These are phyloP conservation scores for Colletotrichum plurivorum DNA, from an alignment of 2,329 filamentous ascomycete species.

Conservation along the genomic window DNA sequence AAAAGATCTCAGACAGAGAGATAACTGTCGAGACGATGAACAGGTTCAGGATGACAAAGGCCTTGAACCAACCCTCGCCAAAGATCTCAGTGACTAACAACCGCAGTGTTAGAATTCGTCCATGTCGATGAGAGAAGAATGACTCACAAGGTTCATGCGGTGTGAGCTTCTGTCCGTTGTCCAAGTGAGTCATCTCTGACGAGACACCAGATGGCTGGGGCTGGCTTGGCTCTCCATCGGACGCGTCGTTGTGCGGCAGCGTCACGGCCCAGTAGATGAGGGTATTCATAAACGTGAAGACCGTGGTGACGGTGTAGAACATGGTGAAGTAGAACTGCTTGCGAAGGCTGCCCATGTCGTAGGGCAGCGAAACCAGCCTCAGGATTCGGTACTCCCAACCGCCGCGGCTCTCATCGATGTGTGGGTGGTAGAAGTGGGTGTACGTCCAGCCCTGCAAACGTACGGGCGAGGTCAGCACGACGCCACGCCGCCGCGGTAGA, in stretches of 20 bases:
- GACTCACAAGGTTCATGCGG: slow-evolving; percentile 39
- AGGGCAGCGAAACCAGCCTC: slow-evolving; percentile 60
- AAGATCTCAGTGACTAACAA: slow-evolving; percentile 62
- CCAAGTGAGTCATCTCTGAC: slow-evolving; percentile 44
- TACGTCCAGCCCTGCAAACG: slow-evolving; percentile 63
- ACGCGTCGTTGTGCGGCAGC: slow-evolving; percentile 47
- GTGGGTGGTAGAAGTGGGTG: slow-evolving; percentile 65
- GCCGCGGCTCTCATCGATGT: slow-evolving; percentile 53
- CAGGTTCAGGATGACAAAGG: slow-evolving; percentile 62
- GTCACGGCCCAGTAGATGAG: slow-evolving; percentile 65
- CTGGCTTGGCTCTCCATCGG: slow-evolving; percentile 23
- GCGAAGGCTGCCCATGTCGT: slow-evolving; percentile 55
- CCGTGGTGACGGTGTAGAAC: slow-evolving; percentile 62
- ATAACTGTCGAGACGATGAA: slow-evolving; percentile 59
- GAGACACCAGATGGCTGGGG: slow-evolving; percentile 37
- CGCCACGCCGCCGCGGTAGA: not conserved
- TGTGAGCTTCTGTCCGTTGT: slow-evolving; percentile 17
- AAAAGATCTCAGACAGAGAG: slow-evolving; percentile 60
- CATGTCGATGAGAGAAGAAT: not conserved
- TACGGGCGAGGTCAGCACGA: not conserved
- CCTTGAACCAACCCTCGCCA: slow-evolving; percentile 62
- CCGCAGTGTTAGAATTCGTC: slow-evolving; percentile 9
- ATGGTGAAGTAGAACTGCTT: slow-evolving; percentile 64
- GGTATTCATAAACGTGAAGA: slow-evolving; percentile 65
- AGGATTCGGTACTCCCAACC: slow-evolving; percentile 54